Evolutionary conservation across 2,329 filamentous ascomycete genomes (phyloP).

Genomic region (Aspergillus flavus): DNA sequence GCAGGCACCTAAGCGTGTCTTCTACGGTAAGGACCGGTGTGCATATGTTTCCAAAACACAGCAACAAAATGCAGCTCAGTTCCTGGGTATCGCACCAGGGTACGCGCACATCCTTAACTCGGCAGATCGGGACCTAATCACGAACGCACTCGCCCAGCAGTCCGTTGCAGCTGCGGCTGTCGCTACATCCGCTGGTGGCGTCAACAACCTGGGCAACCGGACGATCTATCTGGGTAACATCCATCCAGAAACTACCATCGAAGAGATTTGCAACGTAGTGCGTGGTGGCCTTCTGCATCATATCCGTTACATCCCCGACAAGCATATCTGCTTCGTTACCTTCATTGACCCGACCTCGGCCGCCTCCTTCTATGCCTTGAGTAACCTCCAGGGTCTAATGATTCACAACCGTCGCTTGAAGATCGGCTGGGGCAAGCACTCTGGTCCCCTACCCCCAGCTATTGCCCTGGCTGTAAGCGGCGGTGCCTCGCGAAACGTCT

Average conservation of each 20-base stretch:
- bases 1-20: slow-evolving; percentile 92
- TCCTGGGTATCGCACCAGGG: slow-evolving; percentile 92
- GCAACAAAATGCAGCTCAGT: slow-evolving; percentile 98
- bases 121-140: slow-evolving; percentile 94
- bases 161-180: slow-evolving; percentile 96
- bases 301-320: slow-evolving; percentile 98
- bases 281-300: slow-evolving; percentile 93
- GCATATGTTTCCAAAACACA: slow-evolving; percentile 99
- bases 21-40: slow-evolving; percentile 98
- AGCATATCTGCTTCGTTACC: slow-evolving; percentile 99
- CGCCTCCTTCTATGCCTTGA: slow-evolving; percentile 95
- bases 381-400: slow-evolving; percentile 97
- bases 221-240: slow-evolving; percentile 99
- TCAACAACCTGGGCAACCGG: slow-evolving; percentile 95
- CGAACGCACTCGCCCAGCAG: slow-evolving; percentile 92
- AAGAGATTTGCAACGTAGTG: slow-evolving; percentile 99
- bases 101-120: slow-evolving; percentile 96
- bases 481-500: slow-evolving; percentile 96
- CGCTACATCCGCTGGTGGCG: slow-evolving; percentile 91
- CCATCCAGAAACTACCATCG: slow-evolving; percentile 96
- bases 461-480: slow-evolving; percentile 96
- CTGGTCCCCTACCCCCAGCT: slow-evolving; percentile 89
- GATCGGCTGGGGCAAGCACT: slow-evolving; percentile 99
- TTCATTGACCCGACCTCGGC: slow-evolving; percentile 98
- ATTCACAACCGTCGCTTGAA: slow-evolving; percentile 97